Evolutionary conservation across 495 filamentous ascomycete species (phyloP).

Genomic region (Staphylotrichum tortipilum): DNA sequence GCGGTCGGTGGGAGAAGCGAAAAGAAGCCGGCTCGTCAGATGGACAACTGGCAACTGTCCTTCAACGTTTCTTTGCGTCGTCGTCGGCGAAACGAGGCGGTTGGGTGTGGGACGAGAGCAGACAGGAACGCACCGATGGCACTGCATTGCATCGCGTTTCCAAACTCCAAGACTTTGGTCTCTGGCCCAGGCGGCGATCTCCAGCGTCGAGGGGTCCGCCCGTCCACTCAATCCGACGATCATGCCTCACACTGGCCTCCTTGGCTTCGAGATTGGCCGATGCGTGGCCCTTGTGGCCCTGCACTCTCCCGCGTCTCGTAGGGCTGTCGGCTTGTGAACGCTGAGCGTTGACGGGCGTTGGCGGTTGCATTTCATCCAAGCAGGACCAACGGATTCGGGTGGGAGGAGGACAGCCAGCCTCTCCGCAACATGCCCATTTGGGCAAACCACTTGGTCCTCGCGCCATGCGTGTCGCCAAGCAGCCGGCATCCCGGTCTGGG

Average conservation of each 20-base stretch:
- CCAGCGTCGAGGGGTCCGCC: too few relatives aligned
- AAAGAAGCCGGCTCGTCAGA: not conserved
- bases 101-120: not conserved
- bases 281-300: not conserved
- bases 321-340: not conserved
- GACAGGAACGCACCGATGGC: too few relatives aligned
- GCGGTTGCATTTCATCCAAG: too few relatives aligned
- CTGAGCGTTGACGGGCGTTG: not conserved
- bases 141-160: not conserved
- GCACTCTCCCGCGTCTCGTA: constrained; percentile 2
- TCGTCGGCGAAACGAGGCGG: not conserved
- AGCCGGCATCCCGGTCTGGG: not conserved
- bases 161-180: too few relatives aligned
- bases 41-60: not conserved
- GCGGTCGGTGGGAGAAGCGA: not conserved
- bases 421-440: too few relatives aligned
- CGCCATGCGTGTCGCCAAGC: too few relatives aligned
- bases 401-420: too few relatives aligned
- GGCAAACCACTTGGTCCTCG: too few relatives aligned
- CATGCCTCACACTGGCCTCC: not conserved
- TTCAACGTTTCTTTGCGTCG: too few relatives aligned
- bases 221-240: not conserved
- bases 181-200: too few relatives aligned
- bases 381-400: too few relatives aligned
- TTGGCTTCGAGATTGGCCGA: not conserved